Base-by-base conservation (phyloP, 1,284 basidiomycete genomes). In the Leccinum fuscescens region DNA sequence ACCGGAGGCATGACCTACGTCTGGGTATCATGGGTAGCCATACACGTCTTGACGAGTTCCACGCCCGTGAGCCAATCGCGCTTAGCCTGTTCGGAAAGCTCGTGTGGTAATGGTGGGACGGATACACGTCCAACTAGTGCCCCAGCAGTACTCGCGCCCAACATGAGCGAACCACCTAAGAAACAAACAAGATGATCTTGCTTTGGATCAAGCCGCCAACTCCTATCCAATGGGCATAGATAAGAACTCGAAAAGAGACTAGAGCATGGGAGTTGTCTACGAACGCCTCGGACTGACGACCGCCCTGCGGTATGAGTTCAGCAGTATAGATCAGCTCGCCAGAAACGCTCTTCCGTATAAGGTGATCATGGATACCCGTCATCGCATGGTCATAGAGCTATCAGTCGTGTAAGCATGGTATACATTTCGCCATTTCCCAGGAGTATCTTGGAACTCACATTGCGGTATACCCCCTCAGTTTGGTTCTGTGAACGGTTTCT, bases 101-200 rank as follows among this genome's bases (percentile, higher is more conserved):
- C 81, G 3, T 76, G 73, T 7, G 77, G 70, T n/a, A 76, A 77
- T 0, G 89, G 90, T 2, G 88, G 89, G 27, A 88, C 70, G 4
- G 85, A 86, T 4, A 88, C 81, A 1, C 72, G 74, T 2, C 78
- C 70, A 3, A 71, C 69, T 35, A 80, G 62, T 0, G 85, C 79
- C 9, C 86, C 84, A 1, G 87, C 82, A 33, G 86, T 88, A 1
- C 90, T 90, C 12, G 94, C 90, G 20, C 96, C 94, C 6, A 98
- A 84, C 82, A 98, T 89, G 66, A 98, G 84, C 2, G 92, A 91
- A 5, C 94, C 95, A 37, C 90, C 94, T 51, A 98, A 78, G 86
- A 98, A 98, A 76, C 96, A 98, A 1, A 94, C 95, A 20, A 98
- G 84, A 74, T 98, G 96, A 73, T 98, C 96, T 78, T 98, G 96